phyloP scores from a whole-genome alignment of 306 rosid genomes.

The Pterocarpus santalinus region DNA sequence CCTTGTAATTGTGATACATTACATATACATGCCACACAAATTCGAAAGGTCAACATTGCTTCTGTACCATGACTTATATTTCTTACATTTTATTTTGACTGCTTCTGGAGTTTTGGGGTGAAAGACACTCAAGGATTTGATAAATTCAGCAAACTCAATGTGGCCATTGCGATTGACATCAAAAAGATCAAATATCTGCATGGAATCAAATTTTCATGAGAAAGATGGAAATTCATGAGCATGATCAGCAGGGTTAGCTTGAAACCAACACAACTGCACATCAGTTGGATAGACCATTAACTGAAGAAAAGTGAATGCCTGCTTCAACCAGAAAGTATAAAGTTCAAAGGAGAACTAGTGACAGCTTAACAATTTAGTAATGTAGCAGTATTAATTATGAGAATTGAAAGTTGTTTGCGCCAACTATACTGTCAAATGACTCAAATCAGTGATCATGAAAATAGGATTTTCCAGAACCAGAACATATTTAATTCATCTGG shows the following conservation, averaged over 20 bases:
- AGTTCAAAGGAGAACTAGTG: too few relatives aligned
- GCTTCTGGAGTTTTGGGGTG: constrained; percentile 47
- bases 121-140: constrained; percentile 46
- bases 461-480: constrained; percentile 6
- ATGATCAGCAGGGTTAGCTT: too few relatives aligned
- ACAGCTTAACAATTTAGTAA: neutral
- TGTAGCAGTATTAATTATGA: neutral
- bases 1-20: neutral
- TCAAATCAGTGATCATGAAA: neutral
- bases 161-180: constrained; percentile 46
- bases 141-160: constrained; percentile 45
- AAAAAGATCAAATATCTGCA: constrained; percentile 49
- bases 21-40: neutral
- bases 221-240: too few relatives aligned
- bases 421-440: neutral
- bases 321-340: too few relatives aligned
- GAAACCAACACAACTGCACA: too few relatives aligned
- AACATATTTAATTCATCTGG: neutral
- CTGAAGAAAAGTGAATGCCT: too few relatives aligned
- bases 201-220: constrained; percentile 3
- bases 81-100: constrained; percentile 45
- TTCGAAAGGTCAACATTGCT: constrained; percentile 14
- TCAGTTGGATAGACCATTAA: too few relatives aligned
- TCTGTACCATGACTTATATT: neutral
- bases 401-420: neutral